Evolutionary conservation across 2,329 filamentous ascomycete species (phyloP), one percentile per base, ranked within the genome.

Genomic region (Cercospora citrullina): DNA sequence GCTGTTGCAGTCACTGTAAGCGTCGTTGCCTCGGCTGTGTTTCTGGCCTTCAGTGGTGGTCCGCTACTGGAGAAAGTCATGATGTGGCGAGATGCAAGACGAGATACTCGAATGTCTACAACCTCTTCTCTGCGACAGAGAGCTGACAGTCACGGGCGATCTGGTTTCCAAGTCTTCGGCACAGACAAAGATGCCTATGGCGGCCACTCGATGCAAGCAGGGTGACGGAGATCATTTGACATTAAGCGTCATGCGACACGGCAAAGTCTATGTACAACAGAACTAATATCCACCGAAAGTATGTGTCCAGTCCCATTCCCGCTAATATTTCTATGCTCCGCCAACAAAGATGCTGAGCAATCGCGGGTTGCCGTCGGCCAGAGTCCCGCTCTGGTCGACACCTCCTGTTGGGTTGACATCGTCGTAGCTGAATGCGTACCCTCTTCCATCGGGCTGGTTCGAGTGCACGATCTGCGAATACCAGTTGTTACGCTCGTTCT

Each of bases 361-460:
- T 51, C 74, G 69, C 0, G 85, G 84, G 57, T 77, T 79, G 1
- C 77, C 72, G 45, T 81, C 81, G 23, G 82, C 76, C 58, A 86
- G 75, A 14, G 81, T 81, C 5, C 85, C 85, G 9, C 81, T 81
- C 62, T 84, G 83, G 75, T 89, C 85, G 68, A 83, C 80, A 8
- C 63, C 69, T 16, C 66, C 65, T 16, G 55, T 63, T 7, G 70
- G 72, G 10, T 82, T 80, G 21, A 91, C 89, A 75, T 91, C 89
- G 72, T 91, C 89, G 71, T 90, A 91, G 0, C 89, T 82, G 74
- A 91, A 91, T 0, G 87, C 87, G 75, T 91, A 91, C 0, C 89
- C 89, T 62, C 82, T 81, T 3, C 84, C 84, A 75, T 90, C 87
- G 1, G 83, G 74, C 79, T 90, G 86, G 39, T 86, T 82, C 33